Evolutionary conservation across 192 early-diverging fungal species (phyloP), one percentile per base, ranked within the genome.

Genomic region (Coemansia sp.): DNA sequence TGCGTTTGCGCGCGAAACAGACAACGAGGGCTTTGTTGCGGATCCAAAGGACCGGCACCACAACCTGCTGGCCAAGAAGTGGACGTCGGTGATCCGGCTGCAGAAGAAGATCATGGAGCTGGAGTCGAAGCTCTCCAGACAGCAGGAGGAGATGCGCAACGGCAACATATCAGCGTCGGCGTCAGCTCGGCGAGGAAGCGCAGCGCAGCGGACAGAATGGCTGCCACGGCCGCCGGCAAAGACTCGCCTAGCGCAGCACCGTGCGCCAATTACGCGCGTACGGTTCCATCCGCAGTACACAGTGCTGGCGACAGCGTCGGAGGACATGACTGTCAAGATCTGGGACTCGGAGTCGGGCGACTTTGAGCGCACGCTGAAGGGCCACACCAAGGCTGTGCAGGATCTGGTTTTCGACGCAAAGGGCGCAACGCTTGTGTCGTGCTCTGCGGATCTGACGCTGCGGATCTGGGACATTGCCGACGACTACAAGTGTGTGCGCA

Each of bases 21-120:
- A 77, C 51, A 86, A 94, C 65, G 85, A 87, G 38, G 90, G 89
- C 43, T 93, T 90, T 67, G 82, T 82, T 17, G 84, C 87, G 2
- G 93, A 91, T 67, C 84, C 88, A 12, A 91, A 91, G 70, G 88
- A 92, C 67, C 58, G 79, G 6, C 75, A 81, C 67, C 79, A 81
- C 70, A 75, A 81, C 65, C 64, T 81, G 17, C 56, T 81, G 44
- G 75, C 79, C n/a, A 76, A 76, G 42, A 98, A 98, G 70, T 98
- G 96, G 96, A 93, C 92, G 12, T 94, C 93, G n/a, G 90, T 97
- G 8, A 91, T 97, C 59, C 84, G 96, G 9, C 77, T 96, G 65
- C 95, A 97, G 68, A 94, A 93, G 70, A 97, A 96, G 88, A 93
- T 97, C 44, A 92, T 96, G 89, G 95, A 97, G 48, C 86, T 98